phyloP scores from a whole-genome alignment of 805 yeast genomes.

The Scheffersomyces ergatensis region DNA sequence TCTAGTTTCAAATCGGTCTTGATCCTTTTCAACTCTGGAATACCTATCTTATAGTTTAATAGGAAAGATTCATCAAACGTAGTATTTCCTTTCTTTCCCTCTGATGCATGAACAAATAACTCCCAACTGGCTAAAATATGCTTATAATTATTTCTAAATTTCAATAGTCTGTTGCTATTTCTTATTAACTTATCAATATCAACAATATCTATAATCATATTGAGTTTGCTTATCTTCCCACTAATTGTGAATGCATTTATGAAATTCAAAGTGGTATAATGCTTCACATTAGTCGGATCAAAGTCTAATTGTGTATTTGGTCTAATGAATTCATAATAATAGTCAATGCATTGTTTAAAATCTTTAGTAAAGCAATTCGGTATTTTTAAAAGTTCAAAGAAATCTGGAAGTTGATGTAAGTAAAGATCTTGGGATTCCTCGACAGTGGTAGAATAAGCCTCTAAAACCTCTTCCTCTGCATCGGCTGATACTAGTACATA shows the following conservation, averaged over 20 bases:
- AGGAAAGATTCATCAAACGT: conserved; percentile 1
- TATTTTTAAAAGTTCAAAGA: conserved; percentile 22
- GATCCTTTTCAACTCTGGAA: conserved; percentile 27
- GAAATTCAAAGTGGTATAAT: conserved; percentile 23
- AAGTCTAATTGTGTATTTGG: conserved; percentile 2
- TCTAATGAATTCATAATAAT: conserved; percentile 26
- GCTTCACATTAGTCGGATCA: conserved; percentile 16
- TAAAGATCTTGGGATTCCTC: conserved; percentile 23
- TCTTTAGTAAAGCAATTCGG: conserved; percentile 33
- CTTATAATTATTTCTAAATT: conserved; percentile 28
- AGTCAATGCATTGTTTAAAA: conserved; percentile 26
- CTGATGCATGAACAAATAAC: conserved; percentile 26
- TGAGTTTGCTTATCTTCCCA: conserved; percentile 7
- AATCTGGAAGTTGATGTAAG: conserved; percentile 20
- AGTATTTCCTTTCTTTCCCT: not conserved
- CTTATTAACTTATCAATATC: conserved; percentile 38
- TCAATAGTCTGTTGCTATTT: conserved; percentile 24
- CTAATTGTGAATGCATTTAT: conserved; percentile 29
- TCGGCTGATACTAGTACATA: conserved; percentile 6
- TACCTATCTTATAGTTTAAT: conserved; percentile 16
- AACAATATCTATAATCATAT: conserved; percentile 33
- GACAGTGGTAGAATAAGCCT: conserved; percentile 23
- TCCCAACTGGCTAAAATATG: conserved; percentile 31
- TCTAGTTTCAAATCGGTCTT: conserved; percentile 30
- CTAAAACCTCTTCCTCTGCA: conserved; percentile 36